Evolutionary conservation across 495 filamentous ascomycete genomes (phyloP).

Genomic region (Glarea lozoyensis): DNA sequence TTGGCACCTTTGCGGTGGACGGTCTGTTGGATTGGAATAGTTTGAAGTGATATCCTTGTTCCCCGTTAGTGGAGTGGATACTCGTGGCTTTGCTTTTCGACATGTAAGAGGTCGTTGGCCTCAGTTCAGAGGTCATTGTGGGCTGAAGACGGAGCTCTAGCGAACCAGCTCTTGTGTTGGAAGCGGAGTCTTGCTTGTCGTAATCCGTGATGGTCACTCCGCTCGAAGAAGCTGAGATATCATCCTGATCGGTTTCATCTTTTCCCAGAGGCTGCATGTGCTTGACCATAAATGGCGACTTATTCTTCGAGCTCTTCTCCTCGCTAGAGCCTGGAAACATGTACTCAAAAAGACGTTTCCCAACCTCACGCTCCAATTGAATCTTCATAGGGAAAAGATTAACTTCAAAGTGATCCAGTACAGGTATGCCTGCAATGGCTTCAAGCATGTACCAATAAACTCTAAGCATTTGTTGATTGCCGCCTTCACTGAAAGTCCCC

Average conservation of each 20-base stretch:
- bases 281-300: slow-evolving; percentile 76
- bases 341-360: slow-evolving; percentile 93
- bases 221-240: background rate
- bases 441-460: slow-evolving; percentile 98
- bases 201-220: background rate
- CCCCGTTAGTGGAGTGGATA: slow-evolving; percentile 34
- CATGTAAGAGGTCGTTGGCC: slow-evolving; percentile 30
- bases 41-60: slow-evolving; percentile 37
- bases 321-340: slow-evolving; percentile 74
- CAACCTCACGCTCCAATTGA: slow-evolving; percentile 87
- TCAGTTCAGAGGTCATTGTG: slow-evolving; percentile 56
- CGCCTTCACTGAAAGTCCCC: slow-evolving; percentile 34
- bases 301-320: slow-evolving; percentile 47
- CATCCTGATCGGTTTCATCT: slow-evolving; percentile 50
- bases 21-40: slow-evolving; percentile 37
- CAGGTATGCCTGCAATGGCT: slow-evolving; percentile 93
- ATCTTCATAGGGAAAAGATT: slow-evolving; percentile 87
- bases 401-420: slow-evolving; percentile 96
- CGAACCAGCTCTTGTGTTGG: slow-evolving; percentile 49
- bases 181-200: slow-evolving; percentile 7
- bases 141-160: slow-evolving; percentile 72
- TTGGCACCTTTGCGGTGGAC: slow-evolving; percentile 28
- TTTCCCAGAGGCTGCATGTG: slow-evolving; percentile 42
- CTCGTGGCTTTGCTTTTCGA: slow-evolving; percentile 41
- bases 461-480: slow-evolving; percentile 68